phyloP scores from a whole-genome alignment of 805 yeast species.

The Nakazawaea pomicola region DNA sequence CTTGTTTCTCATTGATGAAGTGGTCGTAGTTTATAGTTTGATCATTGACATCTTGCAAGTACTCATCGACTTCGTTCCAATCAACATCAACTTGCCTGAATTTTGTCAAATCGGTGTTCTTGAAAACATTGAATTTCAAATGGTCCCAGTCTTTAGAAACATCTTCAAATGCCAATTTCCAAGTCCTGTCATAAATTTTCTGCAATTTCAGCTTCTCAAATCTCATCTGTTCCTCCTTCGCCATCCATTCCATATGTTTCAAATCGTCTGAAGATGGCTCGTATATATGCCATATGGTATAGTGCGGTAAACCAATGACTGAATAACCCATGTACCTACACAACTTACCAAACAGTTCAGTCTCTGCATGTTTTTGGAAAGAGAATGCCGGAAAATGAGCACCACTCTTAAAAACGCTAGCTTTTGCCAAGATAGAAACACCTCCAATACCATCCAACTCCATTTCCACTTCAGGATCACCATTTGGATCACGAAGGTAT shows the following conservation, averaged over 20 bases:
- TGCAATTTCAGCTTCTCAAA: constrained; percentile 60
- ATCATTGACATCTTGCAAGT: constrained; percentile 21
- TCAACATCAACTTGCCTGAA: constrained; percentile 51
- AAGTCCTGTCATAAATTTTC: constrained; percentile 64
- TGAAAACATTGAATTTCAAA: constrained; percentile 66
- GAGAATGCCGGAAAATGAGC: constrained; percentile 94
- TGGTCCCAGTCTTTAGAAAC: constrained; percentile 67
- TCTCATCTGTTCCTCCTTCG: constrained; percentile 64
- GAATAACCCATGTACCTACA: constrained; percentile 79
- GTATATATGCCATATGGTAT: constrained; percentile 90
- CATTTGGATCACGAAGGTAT: constrained; percentile 85
- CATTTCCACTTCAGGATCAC: constrained; percentile 89
- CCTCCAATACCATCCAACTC: constrained; percentile 97
- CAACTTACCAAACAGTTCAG: constrained; percentile 91
- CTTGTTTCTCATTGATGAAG: constrained; percentile 14
- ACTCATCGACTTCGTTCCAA: constrained; percentile 64
- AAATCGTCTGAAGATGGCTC: constrained; percentile 91
- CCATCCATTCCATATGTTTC: constrained; percentile 83
- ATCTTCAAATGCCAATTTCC: constrained; percentile 80
- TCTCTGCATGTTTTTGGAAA: constrained; percentile 91
- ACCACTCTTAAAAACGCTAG: constrained; percentile 78
- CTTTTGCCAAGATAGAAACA: constrained; percentile 84
- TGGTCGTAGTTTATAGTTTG: constrained; percentile 14
- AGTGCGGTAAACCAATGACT: constrained; percentile 87
- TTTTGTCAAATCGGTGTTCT: constrained; percentile 62